Base-by-base conservation (phyloP, 2,329 filamentous ascomycete species). In the Podosphaera xanthii region DNA sequence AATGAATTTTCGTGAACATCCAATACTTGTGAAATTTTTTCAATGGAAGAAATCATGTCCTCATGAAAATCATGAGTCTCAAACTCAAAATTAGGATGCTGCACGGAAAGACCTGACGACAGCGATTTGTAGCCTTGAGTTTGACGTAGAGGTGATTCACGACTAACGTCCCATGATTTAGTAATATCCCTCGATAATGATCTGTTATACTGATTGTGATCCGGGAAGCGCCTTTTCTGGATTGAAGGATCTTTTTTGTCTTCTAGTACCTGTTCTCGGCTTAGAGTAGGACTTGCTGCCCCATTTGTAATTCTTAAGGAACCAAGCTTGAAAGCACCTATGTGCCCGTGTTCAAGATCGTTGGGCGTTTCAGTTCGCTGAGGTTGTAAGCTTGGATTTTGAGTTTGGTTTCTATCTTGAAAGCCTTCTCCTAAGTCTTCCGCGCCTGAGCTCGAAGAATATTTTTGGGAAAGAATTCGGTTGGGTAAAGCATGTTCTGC, bases 301-400 rank as follows among this genome's bases (percentile, higher is more conserved):
- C 79, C 80, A 67, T 84, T 84, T 31, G 73, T 81, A 59, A 84
- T 82, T 42, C 78, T 76, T 57, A 84, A 65, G 1, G 79, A 79
- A 1, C 81, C 81, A 58, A 81, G 75, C 65, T 80, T 81, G 66
- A 81, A 83, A 9, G 74, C 77, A 2, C 81, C 81, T 38, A 80
- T 75, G 53, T 82, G 78, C 61, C 73, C 73, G 64, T 82, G 83
- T n/a, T 78, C 75, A 35, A 72, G 68, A 33, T 82, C 79, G 48
- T 71, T 75, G 0, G 80, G 76, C 0, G 77, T 79, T 59, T 65
- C 62, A 14, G 65, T 64, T 58, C 68, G 63, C n/a, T 65, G 64
- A 7, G 60, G 60, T 36, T 61, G 59, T 30, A 49, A 36, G 31
- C 48, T 40, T 8, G 4, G 40, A 44, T 44, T 44, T 12, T 44